Percentiles rank a stretch among this genome's conserved stretches.
Conservation (phyloP, 2,329 filamentous ascomycete species). For the Hymenoscyphus repandus region DNA sequence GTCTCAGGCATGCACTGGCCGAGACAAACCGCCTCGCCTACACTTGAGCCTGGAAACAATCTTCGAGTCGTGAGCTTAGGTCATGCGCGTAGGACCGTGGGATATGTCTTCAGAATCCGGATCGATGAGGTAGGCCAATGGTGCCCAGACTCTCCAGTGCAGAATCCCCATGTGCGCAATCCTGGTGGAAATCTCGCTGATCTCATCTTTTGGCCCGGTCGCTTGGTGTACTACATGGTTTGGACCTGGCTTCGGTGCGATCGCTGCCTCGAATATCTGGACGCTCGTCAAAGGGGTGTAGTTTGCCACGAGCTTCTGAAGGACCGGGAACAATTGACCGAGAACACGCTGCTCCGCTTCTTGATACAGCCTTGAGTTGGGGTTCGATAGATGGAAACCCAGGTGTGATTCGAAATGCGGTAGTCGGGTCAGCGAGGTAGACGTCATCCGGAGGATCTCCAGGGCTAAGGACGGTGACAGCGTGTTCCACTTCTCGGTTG, state of each 20-base stretch:
- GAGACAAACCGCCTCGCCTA: no score
- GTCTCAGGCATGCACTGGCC: no score
- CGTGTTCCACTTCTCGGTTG: slow-evolving; percentile 25
- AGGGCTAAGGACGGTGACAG: slow-evolving; percentile 27
- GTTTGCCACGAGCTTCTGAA: slow-evolving; percentile 26
- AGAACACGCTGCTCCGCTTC: slow-evolving; percentile 28
- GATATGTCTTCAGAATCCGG: slow-evolving; percentile 23
- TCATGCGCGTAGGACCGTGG: neutral
- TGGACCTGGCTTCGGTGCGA: slow-evolving; percentile 19
- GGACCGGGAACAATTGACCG: slow-evolving; percentile 23
- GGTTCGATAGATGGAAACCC: slow-evolving; percentile 28
- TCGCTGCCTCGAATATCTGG: slow-evolving; percentile 32
- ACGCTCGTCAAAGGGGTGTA: slow-evolving; percentile 28
- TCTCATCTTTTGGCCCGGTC: slow-evolving; percentile 22
- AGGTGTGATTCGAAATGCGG: slow-evolving; percentile 29
- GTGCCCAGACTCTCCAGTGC: slow-evolving; percentile 86
- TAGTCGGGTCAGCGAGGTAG: slow-evolving; percentile 25
- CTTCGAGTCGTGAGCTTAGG: neutral
- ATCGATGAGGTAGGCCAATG: slow-evolving; percentile 57
- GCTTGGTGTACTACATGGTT: neutral
- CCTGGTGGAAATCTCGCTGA: slow-evolving; percentile 67
- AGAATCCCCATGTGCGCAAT: slow-evolving; percentile 79
- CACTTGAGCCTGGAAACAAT: neutral
- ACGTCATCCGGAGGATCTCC: slow-evolving; percentile 30
- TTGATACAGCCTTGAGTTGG: slow-evolving; percentile 24